phyloP scores from a whole-genome alignment of 352 stramenopile species.

The Pythium angustatum region DNA sequence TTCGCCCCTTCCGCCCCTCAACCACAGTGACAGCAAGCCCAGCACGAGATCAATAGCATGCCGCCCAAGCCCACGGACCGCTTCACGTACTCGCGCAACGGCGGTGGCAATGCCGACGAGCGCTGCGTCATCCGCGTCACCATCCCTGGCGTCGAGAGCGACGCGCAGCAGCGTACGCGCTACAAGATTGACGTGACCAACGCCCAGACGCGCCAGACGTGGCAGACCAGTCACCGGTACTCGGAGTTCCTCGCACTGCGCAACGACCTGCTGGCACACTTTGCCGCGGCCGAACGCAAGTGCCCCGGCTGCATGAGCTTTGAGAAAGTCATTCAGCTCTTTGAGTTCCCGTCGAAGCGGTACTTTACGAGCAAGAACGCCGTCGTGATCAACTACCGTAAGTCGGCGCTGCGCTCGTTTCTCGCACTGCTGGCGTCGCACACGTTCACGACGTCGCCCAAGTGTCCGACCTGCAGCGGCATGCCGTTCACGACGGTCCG shows the following conservation, averaged over 20 bases:
- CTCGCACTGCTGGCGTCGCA: constrained; percentile 72
- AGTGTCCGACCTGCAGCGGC: constrained; percentile 79
- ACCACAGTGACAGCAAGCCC: neutral
- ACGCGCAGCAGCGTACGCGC: constrained; percentile 46
- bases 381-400: constrained; percentile 81
- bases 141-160: constrained; percentile 47
- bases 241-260: constrained; percentile 81
- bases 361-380: constrained; percentile 77
- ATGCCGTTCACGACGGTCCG: constrained; percentile 74
- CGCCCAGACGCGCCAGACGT: constrained; percentile 63
- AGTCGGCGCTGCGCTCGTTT: constrained; percentile 74
- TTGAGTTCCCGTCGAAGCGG: constrained; percentile 86
- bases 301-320: constrained; percentile 84
- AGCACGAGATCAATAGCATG: constrained; percentile 4
- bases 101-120: constrained; percentile 62
- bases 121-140: constrained; percentile 72
- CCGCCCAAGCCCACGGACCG: constrained; percentile 48
- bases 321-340: constrained; percentile 76
- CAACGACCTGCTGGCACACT: constrained; percentile 66
- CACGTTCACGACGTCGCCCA: constrained; percentile 77
- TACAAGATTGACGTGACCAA: constrained; percentile 79
- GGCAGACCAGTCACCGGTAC: constrained; percentile 74
- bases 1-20: neutral
- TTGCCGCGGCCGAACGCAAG: constrained; percentile 58
- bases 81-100: constrained; percentile 85